Base-by-base conservation (phyloP, 2,329 filamentous ascomycete genomes). In the Bipolaris gigantea region DNA sequence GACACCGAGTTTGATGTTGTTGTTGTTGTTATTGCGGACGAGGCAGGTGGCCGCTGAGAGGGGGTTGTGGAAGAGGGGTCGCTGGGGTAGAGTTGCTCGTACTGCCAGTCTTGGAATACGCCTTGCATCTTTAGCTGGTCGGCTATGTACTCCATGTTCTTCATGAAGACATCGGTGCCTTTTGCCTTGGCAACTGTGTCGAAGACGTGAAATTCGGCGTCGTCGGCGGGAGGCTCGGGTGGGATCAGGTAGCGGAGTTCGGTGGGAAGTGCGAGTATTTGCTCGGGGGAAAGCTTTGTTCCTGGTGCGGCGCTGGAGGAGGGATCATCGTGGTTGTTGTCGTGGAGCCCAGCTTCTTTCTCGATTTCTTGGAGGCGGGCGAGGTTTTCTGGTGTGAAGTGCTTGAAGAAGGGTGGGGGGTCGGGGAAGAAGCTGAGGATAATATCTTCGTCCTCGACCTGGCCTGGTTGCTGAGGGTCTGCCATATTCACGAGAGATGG, bases 321-420 rank as follows among this genome's bases (percentile, higher is more conserved):
- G 5, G 71, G 5, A 8, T 23, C 40, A 8, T 51, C 13, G 5
- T 27, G 42, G 13, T 45, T 42, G 13, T 71, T 50, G 11, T 54
- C 51, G 43, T 55, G 57, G 8, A 45, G 41, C 10, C 45, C 50
- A 30, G 52, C 57, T 16, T 76, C 71, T 21, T 73, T 74, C 61
- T 80, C 81, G 48, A 82, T 70, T 35, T 80, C 69, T 51, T 80
- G 75, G 21, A 89, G 75, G 43, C 84, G 85, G 13, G 83, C 76
- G 48, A 90, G 67, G 69, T 93, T 95, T 25, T 88, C 85, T 3
- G 85, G 74, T 0, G 90, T 96, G 76, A 97, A 97, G 72, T 89
- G 83, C 63, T 88, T 87, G 86, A 90, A 97, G 77, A 97, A 96
- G 0, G 88, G 87, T 23, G 94, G 94, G 23, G 94, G 94, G 48